phyloP scores from a whole-genome alignment of 257 asterid genomes.

The Perilla frutescens region DNA sequence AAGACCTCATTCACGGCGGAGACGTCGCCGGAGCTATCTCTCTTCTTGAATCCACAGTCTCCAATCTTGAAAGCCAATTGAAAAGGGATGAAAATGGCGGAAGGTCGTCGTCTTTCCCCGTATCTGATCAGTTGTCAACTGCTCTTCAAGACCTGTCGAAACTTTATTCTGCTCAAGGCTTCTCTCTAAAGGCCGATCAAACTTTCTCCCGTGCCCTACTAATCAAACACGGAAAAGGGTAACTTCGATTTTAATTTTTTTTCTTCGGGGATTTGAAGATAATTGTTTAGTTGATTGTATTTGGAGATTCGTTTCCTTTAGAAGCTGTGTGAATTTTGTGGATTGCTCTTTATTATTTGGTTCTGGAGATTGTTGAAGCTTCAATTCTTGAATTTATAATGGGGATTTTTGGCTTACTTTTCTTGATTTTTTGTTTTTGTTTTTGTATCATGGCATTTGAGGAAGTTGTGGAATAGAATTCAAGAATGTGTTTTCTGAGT shows the following conservation, averaged over 20 bases:
- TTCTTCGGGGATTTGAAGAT: not conserved
- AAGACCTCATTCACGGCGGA: slow-evolving; percentile 67
- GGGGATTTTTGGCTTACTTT: slow-evolving; percentile 16
- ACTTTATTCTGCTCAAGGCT: slow-evolving; percentile 63
- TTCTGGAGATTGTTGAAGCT: not conserved
- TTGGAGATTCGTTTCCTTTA: slow-evolving; percentile 6
- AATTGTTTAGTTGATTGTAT: slow-evolving; percentile 2
- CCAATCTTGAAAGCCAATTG: slow-evolving; percentile 55
- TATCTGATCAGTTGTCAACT: slow-evolving; percentile 47
- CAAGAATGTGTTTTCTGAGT: slow-evolving; percentile 19
- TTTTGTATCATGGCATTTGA: not conserved
- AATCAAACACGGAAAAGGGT: slow-evolving; percentile 61
- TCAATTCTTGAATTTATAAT: not conserved
- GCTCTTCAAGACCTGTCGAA: slow-evolving; percentile 76
- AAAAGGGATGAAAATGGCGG: slow-evolving; percentile 18
- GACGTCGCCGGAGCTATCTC: slow-evolving; percentile 60
- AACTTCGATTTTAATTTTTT: not conserved
- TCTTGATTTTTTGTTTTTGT: not conserved
- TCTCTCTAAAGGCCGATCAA: slow-evolving; percentile 70
- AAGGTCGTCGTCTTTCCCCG: slow-evolving; percentile 24
- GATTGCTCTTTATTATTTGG: not conserved
- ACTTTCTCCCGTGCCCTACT: slow-evolving; percentile 59
- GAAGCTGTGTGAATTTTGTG: not conserved
- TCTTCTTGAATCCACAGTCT: slow-evolving; percentile 59
- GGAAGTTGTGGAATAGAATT: slow-evolving; percentile 19